These are phyloP conservation scores for Immersiporthe knoxdaviesiana DNA, from an alignment of 2,329 filamentous ascomycete species.

Conservation along the genomic window DNA sequence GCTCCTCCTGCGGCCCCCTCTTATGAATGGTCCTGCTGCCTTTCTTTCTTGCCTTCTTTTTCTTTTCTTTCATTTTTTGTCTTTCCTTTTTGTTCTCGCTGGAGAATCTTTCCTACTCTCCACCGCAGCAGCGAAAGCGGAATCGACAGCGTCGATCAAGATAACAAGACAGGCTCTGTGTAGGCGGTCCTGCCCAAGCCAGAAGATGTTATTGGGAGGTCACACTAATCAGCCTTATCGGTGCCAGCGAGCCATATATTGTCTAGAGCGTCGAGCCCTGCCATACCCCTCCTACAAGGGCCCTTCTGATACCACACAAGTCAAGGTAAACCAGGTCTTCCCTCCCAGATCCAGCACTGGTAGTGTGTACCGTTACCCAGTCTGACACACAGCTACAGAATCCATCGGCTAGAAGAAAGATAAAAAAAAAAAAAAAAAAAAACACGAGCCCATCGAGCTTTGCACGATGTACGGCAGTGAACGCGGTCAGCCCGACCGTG, in stretches of 20 bases:
- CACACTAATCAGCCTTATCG: neutral
- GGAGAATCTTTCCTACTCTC: too few species aligned
- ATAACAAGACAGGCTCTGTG: neutral
- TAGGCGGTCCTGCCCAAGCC: neutral
- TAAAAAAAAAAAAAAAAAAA: too few species aligned
- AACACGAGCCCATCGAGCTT: too few species aligned
- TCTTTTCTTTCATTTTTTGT: too few species aligned
- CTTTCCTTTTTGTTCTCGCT: too few species aligned
- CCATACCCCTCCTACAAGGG: neutral
- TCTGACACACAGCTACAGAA: neutral
- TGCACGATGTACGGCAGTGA: neutral
- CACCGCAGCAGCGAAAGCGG: neutral
- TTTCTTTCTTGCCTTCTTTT: neutral
- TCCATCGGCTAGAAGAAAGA: too few species aligned
- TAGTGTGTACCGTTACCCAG: neutral
- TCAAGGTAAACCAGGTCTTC: neutral
- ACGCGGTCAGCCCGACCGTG: neutral
- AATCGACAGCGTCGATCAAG: neutral
- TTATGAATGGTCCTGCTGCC: too few species aligned
- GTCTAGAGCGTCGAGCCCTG: too few species aligned
- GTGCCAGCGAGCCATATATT: neutral
- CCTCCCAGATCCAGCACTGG: too few species aligned
- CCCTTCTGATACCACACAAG: neutral
- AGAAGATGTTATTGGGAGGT: neutral
- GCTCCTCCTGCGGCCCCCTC: neutral